Conservation (phyloP, 495 filamentous ascomycete genomes). For the Pseudotulostoma volvatum region DNA sequence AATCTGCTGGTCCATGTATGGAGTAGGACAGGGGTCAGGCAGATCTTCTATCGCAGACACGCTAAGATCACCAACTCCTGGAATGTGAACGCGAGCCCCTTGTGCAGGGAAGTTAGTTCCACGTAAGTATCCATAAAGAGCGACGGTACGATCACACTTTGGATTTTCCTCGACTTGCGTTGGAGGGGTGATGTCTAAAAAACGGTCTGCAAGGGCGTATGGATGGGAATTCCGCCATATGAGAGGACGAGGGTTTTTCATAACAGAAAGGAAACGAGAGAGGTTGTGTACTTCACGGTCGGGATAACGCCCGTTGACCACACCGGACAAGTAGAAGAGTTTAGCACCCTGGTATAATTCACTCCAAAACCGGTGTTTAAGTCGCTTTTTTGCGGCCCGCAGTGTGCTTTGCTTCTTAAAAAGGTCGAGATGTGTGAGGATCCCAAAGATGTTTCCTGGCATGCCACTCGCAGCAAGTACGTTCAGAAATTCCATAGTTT, state of each 20-base stretch:
- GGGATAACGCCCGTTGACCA: constrained; percentile 90
- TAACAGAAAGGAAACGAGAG: constrained; percentile 84
- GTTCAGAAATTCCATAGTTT: constrained; percentile 98
- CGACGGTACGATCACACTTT: constrained; percentile 79
- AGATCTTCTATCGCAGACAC: constrained; percentile 71
- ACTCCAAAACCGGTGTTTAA: constrained; percentile 92
- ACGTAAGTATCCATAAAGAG: constrained; percentile 82
- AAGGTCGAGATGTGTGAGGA: constrained; percentile 87
- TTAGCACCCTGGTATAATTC: constrained; percentile 95
- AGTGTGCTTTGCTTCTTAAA: constrained; percentile 85
- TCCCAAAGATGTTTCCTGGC: constrained; percentile 96
- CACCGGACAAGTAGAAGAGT: constrained; percentile 86
- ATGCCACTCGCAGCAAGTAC: constrained; percentile 78
- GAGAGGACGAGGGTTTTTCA: constrained; percentile 94
- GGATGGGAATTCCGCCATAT: constrained; percentile 96
- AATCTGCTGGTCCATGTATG: constrained; percentile 69
- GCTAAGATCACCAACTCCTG: constrained; percentile 82
- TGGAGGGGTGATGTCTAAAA: constrained; percentile 86
- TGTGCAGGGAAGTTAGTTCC: constrained; percentile 90
- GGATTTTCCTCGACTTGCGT: constrained; percentile 72
- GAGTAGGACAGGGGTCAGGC: constrained; percentile 91
- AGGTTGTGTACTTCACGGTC: constrained; percentile 94
- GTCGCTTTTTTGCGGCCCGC: constrained; percentile 78
- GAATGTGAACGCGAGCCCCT: constrained; percentile 77
- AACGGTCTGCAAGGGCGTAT: constrained; percentile 82